Evolutionary conservation across 345 rosid species (phyloP), one percentile per base, ranked within the genome.

Genomic region (Pelargonium nanum): DNA sequence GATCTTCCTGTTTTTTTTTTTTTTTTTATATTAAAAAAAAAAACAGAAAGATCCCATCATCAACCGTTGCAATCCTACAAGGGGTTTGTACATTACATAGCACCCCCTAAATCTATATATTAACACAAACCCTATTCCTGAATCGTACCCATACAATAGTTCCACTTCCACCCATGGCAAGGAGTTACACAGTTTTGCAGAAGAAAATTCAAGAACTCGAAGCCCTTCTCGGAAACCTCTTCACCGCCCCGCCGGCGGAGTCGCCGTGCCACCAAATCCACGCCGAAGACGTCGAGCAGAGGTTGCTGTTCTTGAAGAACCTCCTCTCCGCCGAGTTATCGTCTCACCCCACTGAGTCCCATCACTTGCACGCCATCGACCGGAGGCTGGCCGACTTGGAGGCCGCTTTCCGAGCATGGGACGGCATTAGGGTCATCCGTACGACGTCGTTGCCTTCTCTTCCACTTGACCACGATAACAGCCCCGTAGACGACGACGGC

Each of bases 261-360:
- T 60, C 56, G 1, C 5, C 25, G 2, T 10, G 23, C 53, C 66
- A 44, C 26, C 66, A 66, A 5, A 6, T 23, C 21, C 57, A 61
- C 65, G 26, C 66, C 5, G 64, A 71, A 55, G 76, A 71, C 65
- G 63, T 80, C 51, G 68, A 70, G n/a, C 82, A 75, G 25, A 56
- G 74, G 1, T 63, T 80, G 57, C 45, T 56, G 21, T 82, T 82
- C 63, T 26, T 80, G 16, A 74, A 59, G 26, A 80, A 52, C 32
- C 73, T 80, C 10, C 28, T 82, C 19, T 71, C 82, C 0, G 72
- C 84, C 1, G 87, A 80, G 61, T 45, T 70, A n/a, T 55, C 77
- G 2, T 80, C 79, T 8, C 57, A 34, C 53, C 76, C 82, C 0
- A 19, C 48, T 9, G 72, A 60, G 65, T 70, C 76, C 1, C 66